Evolutionary conservation across 441 rosid species (phyloP), one percentile per base, ranked within the genome.

Genomic region (Euphorbia neoarborescens): DNA sequence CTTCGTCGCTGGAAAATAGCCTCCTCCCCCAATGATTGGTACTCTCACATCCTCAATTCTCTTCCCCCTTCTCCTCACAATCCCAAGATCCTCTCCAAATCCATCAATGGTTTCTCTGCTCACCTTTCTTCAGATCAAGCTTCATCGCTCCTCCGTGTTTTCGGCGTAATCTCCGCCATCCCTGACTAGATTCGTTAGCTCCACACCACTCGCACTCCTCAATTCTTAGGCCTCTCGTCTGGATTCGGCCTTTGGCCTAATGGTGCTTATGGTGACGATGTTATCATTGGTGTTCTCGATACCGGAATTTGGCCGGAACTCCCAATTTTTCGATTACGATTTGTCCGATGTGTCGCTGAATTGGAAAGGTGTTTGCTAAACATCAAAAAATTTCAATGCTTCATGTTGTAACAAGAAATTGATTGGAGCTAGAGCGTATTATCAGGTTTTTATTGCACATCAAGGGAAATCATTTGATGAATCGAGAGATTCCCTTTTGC

Each of bases 261-360:
- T 74, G 84, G 90, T 19, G 51, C 78, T 56, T 81, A 81, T n/a
- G 98, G 91, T 0, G 89, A 87, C 13, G 92, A 84, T 46, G 84
- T 89, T 4, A 89, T 93, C 56, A 70, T 90, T 19, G 96, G 98
- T 30, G 87, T 93, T 68, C 78, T 93, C 0, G 97, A 93, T 62
- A 90, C 94, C 7, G 94, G 97, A 51, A 83, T 93, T 48, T 93
- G 96, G 94, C 94, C 96, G 4, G 88, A 86, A 37, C 87, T 87
- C 57, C 84, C 79, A 12, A 89, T 91, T 91, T 71, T 73, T 78
- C 0, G 92, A 87, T 27, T 62, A 75, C 1, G 82, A 76, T 15
- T 64, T 88, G 5, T 77, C 87, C 53, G 77, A 83, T 0, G 76
- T 89, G 44, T 97, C 98, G 0, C 62, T 70, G 5, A 64, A 57